phyloP scores from a whole-genome alignment of 2,329 filamentous ascomycete species.

The Aspergillus pseudoglaucus region DNA sequence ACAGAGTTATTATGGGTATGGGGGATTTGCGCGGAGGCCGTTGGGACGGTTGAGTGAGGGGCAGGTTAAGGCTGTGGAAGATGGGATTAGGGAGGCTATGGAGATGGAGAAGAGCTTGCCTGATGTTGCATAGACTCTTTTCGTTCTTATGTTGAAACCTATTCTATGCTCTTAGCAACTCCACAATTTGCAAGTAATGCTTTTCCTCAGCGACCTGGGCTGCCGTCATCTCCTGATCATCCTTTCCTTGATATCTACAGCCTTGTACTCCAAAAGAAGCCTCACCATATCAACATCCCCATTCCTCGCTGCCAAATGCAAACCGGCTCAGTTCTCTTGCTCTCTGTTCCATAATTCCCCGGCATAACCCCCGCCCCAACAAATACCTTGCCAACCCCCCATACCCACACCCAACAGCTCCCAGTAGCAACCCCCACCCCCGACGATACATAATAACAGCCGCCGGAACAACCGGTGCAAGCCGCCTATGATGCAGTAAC shows the following conservation, averaged over 20 bases:
- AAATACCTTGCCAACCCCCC: not conserved
- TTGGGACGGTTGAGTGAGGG: conserved; percentile 27
- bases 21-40: conserved; percentile 67
- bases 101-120: conserved; percentile 29
- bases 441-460: too few species aligned
- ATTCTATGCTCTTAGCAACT: not conserved
- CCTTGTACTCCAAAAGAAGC: not conserved
- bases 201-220: not conserved
- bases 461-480: not conserved
- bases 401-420: not conserved
- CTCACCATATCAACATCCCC: not conserved
- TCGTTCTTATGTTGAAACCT: too few species aligned
- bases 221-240: not conserved
- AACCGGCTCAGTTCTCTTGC: not conserved
- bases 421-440: too few species aligned
- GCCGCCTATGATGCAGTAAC: not conserved
- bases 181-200: not conserved
- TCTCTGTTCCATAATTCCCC: not conserved
- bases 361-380: not conserved
- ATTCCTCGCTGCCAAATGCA: not conserved
- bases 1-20: conserved; percentile 76
- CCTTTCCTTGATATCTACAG: not conserved
- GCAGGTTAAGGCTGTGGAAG: conserved; percentile 24
- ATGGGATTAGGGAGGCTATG: conserved; percentile 31
- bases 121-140: conserved; percentile 25